phyloP scores from a whole-genome alignment of 768 basidiomycete species.

The Pluteus cervinus region DNA sequence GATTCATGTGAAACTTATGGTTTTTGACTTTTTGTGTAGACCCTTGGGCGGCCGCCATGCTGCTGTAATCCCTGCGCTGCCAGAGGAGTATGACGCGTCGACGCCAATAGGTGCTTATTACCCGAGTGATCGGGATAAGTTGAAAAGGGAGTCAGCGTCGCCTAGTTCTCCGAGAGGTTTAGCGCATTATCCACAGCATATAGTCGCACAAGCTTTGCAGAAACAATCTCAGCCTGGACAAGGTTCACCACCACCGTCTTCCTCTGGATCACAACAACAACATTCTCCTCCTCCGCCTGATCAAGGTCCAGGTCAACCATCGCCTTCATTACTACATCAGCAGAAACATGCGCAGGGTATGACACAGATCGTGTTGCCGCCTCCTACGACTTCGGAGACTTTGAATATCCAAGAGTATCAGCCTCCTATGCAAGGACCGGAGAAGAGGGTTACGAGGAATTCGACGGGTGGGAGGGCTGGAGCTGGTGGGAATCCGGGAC shows the following conservation, averaged over 20 bases:
- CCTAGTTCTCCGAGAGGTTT: constrained; percentile 30
- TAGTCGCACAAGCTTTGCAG: constrained; percentile 35
- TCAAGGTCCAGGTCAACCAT: constrained; percentile 9
- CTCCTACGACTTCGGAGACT: constrained; percentile 12
- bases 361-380: constrained; percentile 11
- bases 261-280: constrained; percentile 14
- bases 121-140: constrained; percentile 28
- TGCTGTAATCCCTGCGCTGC: constrained; percentile 73
- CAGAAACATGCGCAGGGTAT: constrained; percentile 6
- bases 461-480: constrained; percentile 6
- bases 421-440: constrained; percentile 12
- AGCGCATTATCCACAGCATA: constrained; percentile 45
- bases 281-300: constrained; percentile 17
- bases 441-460: constrained; percentile 15
- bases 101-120: constrained; percentile 43
- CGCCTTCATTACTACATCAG: constrained; percentile 4
- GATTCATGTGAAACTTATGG: constrained; percentile 3
- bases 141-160: constrained; percentile 21
- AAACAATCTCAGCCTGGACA: constrained; percentile 18
- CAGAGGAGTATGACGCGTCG: constrained; percentile 61
- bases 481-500: not conserved
- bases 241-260: too few relatives aligned
- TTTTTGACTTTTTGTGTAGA: constrained; percentile 26
- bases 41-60: constrained; percentile 78
- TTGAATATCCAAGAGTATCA: constrained; percentile 23